Percentiles rank a stretch among this genome's conserved stretches.
phyloP scores from a whole-genome alignment of 805 yeast genomes.

The Candida nitratophila region DNA sequence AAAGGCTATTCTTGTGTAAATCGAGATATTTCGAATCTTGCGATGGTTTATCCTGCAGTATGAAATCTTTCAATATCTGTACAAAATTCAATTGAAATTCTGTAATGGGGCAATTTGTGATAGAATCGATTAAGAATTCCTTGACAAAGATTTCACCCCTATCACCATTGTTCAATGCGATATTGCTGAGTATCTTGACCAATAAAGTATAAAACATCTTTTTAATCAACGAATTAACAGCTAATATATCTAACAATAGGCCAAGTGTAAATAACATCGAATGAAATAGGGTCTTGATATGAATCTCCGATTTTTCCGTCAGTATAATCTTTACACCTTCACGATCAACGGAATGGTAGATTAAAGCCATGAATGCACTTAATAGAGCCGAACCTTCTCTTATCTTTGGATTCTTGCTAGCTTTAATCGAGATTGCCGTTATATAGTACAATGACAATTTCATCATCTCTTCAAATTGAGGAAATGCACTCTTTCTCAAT shows the following conservation, averaged over 20 bases:
- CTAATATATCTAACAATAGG: background rate
- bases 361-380: background rate
- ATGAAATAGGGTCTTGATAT: slow-evolving; percentile 19
- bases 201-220: slow-evolving; percentile 50
- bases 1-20: background rate
- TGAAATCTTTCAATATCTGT: slow-evolving; percentile 63
- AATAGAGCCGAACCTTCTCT: background rate
- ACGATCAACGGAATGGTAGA: background rate
- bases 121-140: slow-evolving; percentile 54
- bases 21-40: background rate
- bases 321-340: background rate
- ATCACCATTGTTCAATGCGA: slow-evolving; percentile 24
- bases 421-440: background rate
- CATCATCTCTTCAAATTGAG: background rate
- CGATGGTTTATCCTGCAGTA: slow-evolving; percentile 17
- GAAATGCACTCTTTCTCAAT: background rate
- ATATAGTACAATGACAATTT: background rate
- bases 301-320: background rate
- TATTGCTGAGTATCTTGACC: slow-evolving; percentile 51
- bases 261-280: slow-evolving; percentile 13
- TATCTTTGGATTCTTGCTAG: background rate
- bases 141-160: slow-evolving; percentile 43
- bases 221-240: slow-evolving; percentile 7
- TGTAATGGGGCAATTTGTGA: slow-evolving; percentile 59
- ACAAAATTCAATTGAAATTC: slow-evolving; percentile 53